These are phyloP conservation scores for Aspergillus tanneri DNA, from an alignment of 2,329 filamentous ascomycete genomes.

Conservation along the genomic window DNA sequence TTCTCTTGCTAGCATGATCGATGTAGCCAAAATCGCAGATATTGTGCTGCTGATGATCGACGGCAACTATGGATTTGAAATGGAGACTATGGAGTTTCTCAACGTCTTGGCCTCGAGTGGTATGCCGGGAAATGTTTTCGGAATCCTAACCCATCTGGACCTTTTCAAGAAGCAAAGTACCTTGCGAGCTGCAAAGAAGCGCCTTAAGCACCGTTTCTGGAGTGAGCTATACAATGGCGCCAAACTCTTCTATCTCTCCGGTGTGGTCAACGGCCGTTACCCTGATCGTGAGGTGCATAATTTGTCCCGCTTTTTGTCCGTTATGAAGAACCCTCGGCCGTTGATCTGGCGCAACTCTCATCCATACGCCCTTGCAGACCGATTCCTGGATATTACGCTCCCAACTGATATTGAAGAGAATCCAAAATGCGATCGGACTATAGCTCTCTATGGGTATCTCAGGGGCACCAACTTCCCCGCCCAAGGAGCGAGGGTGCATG, in stretches of 20 bases:
- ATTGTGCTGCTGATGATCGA: constrained; percentile 98
- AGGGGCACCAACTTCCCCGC: constrained; percentile 91
- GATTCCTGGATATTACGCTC: constrained; percentile 91
- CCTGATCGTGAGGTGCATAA: constrained; percentile 97
- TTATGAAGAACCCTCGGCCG: constrained; percentile 99
- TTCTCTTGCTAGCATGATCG: constrained; percentile 92
- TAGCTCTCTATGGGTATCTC: constrained; percentile 90
- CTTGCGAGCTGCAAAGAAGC: constrained; percentile 90
- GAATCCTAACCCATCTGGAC: constrained; percentile 92
- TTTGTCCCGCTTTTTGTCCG: constrained; percentile 86
- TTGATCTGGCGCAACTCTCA: constrained; percentile 95
- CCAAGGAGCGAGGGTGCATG: constrained; percentile 80
- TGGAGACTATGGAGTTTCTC: constrained; percentile 99
- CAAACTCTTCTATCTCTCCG: constrained; percentile 94
- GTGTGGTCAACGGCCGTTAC: constrained; percentile 94
- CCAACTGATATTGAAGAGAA: constrained; percentile 88
- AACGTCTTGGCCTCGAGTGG: constrained; percentile 90
- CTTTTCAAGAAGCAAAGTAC: constrained; percentile 92
- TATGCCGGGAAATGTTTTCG: constrained; percentile 98
- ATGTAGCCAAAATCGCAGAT: constrained; percentile 94
- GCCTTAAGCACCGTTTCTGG: constrained; percentile 94
- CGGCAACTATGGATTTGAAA: constrained; percentile 97
- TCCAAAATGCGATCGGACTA: constrained; percentile 82
- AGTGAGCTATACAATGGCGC: constrained; percentile 95
- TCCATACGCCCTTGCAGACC: constrained; percentile 89